Evolutionary conservation across 805 yeast species (phyloP), one percentile per base, ranked within the genome.

Genomic region (Saccharomycopsis sp.): DNA sequence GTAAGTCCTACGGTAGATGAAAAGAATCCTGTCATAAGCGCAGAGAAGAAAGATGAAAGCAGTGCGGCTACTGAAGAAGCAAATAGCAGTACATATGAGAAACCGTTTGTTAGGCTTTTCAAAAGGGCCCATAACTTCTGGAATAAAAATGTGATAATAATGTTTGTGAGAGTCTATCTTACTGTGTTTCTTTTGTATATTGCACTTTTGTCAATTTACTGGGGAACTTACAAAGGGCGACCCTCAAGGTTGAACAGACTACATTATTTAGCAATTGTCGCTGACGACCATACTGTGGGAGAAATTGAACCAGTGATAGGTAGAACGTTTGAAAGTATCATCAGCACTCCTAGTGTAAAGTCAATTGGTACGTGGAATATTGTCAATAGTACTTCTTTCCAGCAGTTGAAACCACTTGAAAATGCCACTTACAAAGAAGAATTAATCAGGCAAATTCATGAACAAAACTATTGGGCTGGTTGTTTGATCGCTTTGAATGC

Each of bases 401-500:
- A 22, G 11, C 4, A 36, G 23, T 4, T 42, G 11, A 3, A 36
- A 13, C 28, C 28, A 3, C 46, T 33, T 5, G 34, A 27, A 31
- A 40, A 20, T 16, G 19, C 16, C 3, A 22, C 11, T 4, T 46
- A 42, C 28, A 17, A 38, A 6, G 20, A 38, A 8, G 46, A 40
- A 28, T 21, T 46, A 9, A 24, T 14, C 14, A 36, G 27, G 5
- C 43, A 46, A 32, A 38, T 46, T 2, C 38, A 38, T 14, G 38
- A 42, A 19, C 34, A 42, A 26, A 43, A 46, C 23, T 46, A 46
- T 27, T 46, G 50, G 50, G 50, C 46, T n/a, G 50, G 50, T 11
- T 46, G 50, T 34, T 35, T 46, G 11, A 27, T 46, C 7, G 35
- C 31, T 20, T 40, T 47, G 3, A 41, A 38, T 29, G 50, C 50